phyloP scores from a whole-genome alignment of 768 basidiomycete genomes.

The Mycena galopus region DNA sequence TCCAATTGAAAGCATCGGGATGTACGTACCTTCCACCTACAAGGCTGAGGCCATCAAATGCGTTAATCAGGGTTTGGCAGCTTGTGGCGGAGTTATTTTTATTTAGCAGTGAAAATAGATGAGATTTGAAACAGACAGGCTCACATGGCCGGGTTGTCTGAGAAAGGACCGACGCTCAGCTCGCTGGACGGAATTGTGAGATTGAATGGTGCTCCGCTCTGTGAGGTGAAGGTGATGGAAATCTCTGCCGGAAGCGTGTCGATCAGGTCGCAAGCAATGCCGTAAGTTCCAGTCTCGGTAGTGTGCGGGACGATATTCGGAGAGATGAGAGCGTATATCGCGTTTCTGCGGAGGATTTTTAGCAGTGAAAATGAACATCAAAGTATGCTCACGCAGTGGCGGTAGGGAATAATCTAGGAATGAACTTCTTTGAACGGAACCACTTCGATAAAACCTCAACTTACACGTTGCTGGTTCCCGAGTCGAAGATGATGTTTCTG shows the following conservation, averaged over 20 bases:
- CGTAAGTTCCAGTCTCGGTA: constrained; percentile 68
- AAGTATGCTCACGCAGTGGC: constrained; percentile 56
- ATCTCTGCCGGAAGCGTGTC: constrained; percentile 63
- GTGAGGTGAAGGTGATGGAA: constrained; percentile 67
- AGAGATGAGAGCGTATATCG: constrained; percentile 71
- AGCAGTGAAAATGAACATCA: constrained; percentile 2
- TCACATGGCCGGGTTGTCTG: constrained; percentile 51
- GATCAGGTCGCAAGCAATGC: constrained; percentile 64
- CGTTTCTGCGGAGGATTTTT: constrained; percentile 48
- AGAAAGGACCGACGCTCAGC: constrained; percentile 69
- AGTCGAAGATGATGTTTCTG: constrained; percentile 68
- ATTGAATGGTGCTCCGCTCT: constrained; percentile 62
- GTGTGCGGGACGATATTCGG: constrained; percentile 65
- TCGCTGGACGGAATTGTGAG: constrained; percentile 70
- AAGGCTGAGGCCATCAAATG: constrained; percentile 64
- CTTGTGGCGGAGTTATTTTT: too few species aligned
- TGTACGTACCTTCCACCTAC: constrained; percentile 63
- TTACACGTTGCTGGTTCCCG: constrained; percentile 66
- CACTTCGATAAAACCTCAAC: background rate
- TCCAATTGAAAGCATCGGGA: background rate
- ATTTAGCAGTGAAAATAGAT: constrained; percentile 22
- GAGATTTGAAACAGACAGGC: background rate
- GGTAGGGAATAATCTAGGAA: constrained; percentile 57
- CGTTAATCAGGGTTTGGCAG: constrained; percentile 72
- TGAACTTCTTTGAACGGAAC: background rate